These are phyloP conservation scores for Exophiala alcalophila DNA, from an alignment of 2,329 filamentous ascomycete genomes.

Conservation along the genomic window DNA sequence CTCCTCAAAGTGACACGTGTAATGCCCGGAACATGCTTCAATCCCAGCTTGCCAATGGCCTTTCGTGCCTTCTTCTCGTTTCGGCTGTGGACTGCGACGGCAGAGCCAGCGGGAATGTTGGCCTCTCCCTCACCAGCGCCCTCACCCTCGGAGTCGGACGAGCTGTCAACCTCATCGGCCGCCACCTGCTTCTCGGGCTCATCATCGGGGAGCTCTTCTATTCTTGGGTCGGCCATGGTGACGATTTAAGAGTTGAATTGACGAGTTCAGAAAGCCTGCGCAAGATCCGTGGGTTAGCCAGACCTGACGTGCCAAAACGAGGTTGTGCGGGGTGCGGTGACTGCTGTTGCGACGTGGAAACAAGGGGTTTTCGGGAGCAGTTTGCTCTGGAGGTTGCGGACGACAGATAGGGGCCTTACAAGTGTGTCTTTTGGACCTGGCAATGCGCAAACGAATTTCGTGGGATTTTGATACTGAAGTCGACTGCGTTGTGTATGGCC, in stretches of 20 bases:
- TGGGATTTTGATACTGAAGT: conserved; percentile 2
- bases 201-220: conserved; percentile 94
- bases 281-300: conserved; percentile 1
- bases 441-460: conserved; percentile 1
- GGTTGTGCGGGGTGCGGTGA: not conserved
- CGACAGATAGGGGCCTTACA: not conserved
- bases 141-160: conserved; percentile 49
- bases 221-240: conserved; percentile 92
- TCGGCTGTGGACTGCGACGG: conserved; percentile 90
- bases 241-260: not conserved
- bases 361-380: not conserved
- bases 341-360: not conserved
- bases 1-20: conserved; percentile 96
- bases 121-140: conserved; percentile 47
- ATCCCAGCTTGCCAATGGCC: conserved; percentile 95
- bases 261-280: conserved; percentile 1
- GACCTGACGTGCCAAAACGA: not conserved
- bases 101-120: conserved; percentile 76
- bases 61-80: conserved; percentile 99
- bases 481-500: conserved; percentile 2
- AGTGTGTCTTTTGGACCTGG: not conserved
- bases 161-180: conserved; percentile 63
- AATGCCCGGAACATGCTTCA: conserved; percentile 95
- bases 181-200: conserved; percentile 79
- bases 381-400: not conserved